Conservation (phyloP, 495 filamentous ascomycete species). For the Aspergillus heteromorphus region DNA sequence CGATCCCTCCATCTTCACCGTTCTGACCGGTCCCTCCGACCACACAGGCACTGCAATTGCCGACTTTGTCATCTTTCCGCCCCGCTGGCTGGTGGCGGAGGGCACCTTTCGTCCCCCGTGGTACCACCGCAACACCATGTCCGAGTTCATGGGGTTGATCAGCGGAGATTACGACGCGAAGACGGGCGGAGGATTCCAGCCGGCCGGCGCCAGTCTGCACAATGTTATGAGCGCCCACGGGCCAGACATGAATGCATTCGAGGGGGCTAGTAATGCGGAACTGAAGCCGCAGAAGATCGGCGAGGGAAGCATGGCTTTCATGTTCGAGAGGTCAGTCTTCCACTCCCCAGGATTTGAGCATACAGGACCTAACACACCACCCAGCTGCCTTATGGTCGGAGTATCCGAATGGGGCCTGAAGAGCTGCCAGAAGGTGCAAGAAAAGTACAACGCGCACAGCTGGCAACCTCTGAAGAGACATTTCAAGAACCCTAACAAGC, state of each 20-base stretch:
- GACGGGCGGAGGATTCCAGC: conserved; percentile 58
- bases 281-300: conserved; percentile 56
- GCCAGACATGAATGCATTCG: conserved; percentile 52
- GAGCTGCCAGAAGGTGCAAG: conserved; percentile 78
- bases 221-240: conserved; percentile 63
- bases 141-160: conserved; percentile 51
- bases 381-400: conserved; percentile 77
- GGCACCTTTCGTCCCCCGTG: conserved; percentile 78
- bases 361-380: conserved; percentile 18
- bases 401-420: conserved; percentile 89
- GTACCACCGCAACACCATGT: conserved; percentile 82
- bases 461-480: conserved; percentile 75
- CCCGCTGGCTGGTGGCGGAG: conserved; percentile 72
- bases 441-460: conserved; percentile 76
- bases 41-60: conserved; percentile 67
- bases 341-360: not conserved
- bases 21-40: conserved; percentile 71
- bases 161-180: conserved; percentile 65
- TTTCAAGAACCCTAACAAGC: conserved; percentile 59
- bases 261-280: conserved; percentile 53
- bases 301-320: conserved; percentile 61
- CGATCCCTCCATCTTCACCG: conserved; percentile 78
- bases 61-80: conserved; percentile 81
- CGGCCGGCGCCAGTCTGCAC: conserved; percentile 57
- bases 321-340: conserved; percentile 56